phyloP scores from a whole-genome alignment of 2,329 filamentous ascomycete species.

The Ophiostoma tasmaniense region DNA sequence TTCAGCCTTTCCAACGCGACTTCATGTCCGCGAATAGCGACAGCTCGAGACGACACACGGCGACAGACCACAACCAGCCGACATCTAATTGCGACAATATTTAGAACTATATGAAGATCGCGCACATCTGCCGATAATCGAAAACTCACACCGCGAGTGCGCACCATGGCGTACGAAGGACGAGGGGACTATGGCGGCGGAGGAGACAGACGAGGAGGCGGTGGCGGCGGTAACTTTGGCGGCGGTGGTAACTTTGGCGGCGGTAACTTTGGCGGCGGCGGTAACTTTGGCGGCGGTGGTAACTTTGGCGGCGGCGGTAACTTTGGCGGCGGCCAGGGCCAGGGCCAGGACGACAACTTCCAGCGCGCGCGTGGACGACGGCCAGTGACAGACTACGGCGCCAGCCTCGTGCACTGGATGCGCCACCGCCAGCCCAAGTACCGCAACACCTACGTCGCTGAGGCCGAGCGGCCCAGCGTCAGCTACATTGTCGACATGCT shows the following conservation, averaged over 20 bases:
- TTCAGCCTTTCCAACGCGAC: neutral
- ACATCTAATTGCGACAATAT: neutral
- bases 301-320: slow-evolving; percentile 7
- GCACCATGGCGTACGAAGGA: slow-evolving; percentile 23
- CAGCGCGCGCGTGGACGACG: slow-evolving; percentile 29
- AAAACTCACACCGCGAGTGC: slow-evolving; percentile 11
- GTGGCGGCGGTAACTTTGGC: slow-evolving; percentile 9
- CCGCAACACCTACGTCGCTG: slow-evolving; percentile 60
- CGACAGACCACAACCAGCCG: neutral
- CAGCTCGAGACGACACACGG: neutral
- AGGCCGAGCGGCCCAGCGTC: slow-evolving; percentile 73
- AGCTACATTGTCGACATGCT: slow-evolving; percentile 94
- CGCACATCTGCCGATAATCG: neutral
- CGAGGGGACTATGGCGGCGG: slow-evolving; percentile 19
- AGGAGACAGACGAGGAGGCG: slow-evolving; percentile 13
- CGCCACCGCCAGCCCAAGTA: slow-evolving; percentile 70
- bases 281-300: slow-evolving; percentile 7
- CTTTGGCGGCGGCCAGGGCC: slow-evolving; percentile 10
- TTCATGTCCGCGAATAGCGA: neutral
- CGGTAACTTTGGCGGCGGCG: slow-evolving; percentile 14
- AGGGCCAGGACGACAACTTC: slow-evolving; percentile 15
- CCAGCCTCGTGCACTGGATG: slow-evolving; percentile 87
- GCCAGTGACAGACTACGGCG: slow-evolving; percentile 86
- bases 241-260: slow-evolving; percentile 7
- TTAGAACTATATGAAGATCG: neutral